Evolutionary conservation across 2,329 filamentous ascomycete species (phyloP).

Genomic region (Calonectria montana): DNA sequence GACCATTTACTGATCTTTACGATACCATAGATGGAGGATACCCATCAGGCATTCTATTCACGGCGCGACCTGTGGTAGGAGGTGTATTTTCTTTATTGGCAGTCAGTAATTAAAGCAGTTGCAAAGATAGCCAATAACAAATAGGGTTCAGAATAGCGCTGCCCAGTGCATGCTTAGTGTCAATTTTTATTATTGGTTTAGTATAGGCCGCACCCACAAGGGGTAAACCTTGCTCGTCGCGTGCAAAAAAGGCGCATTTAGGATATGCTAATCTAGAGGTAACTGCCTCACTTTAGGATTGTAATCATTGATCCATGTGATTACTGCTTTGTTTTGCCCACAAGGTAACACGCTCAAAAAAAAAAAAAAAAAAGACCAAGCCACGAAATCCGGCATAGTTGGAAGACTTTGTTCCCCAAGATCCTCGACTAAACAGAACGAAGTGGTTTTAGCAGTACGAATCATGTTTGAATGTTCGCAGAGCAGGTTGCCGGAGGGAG

Average conservation of each 20-base stretch:
- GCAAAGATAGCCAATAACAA: neutral
- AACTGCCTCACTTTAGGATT: too few relatives aligned
- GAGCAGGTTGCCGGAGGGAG: neutral
- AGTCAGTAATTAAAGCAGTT: neutral
- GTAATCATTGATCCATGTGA: too few relatives aligned
- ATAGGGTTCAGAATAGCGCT: too few relatives aligned
- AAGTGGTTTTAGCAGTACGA: neutral
- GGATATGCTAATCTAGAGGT: too few relatives aligned
- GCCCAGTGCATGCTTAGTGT: neutral
- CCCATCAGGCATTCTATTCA: constrained; percentile 73
- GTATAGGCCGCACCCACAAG: neutral
- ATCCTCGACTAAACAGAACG: too few relatives aligned
- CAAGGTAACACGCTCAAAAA: too few relatives aligned
- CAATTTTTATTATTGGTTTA: neutral
- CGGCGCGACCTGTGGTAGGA: constrained; percentile 82
- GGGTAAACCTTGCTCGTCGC: neutral
- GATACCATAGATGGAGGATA: constrained; percentile 77
- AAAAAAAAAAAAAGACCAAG: too few relatives aligned
- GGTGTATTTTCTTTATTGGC: constrained; percentile 77
- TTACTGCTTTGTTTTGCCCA: too few relatives aligned
- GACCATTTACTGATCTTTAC: constrained; percentile 82
- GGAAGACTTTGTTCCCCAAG: too few relatives aligned
- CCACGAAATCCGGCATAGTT: too few relatives aligned
- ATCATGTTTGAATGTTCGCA: neutral
- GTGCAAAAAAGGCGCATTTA: neutral